Evolutionary conservation across 257 asterid species (phyloP).

Genomic region (Ajuga chamaepitys): DNA sequence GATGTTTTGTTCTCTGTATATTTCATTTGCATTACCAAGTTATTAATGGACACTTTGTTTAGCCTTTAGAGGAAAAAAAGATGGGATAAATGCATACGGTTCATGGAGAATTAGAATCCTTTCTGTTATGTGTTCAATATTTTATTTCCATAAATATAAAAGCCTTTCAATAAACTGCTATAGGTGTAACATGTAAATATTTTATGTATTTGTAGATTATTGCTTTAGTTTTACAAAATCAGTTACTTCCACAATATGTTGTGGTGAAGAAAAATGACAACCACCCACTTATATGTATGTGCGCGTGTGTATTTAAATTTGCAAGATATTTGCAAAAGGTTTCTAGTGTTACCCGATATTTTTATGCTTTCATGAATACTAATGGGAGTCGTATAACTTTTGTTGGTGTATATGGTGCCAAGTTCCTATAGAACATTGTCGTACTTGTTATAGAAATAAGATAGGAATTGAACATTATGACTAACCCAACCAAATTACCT

Average conservation of each 20-base stretch:
- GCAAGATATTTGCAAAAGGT: neutral
- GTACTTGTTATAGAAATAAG: neutral
- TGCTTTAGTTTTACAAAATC: neutral
- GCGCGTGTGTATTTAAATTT: neutral
- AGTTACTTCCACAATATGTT: neutral
- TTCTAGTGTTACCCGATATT: neutral
- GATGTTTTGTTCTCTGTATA: neutral
- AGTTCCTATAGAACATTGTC: neutral
- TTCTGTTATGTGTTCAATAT: neutral
- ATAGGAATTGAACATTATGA: conserved; percentile 1
- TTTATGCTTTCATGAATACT: neutral
- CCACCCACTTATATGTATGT: neutral
- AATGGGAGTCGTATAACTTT: neutral
- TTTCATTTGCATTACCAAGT: neutral
- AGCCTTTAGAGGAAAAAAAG: neutral
- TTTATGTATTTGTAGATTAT: neutral
- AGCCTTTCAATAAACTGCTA: neutral
- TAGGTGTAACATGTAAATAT: neutral
- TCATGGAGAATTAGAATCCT: neutral
- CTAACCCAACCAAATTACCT: neutral
- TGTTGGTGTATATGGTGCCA: neutral
- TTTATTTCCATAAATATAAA: neutral
- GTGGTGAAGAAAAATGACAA: neutral
- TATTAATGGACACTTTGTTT: neutral
- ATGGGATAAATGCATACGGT: neutral